phyloP scores from a whole-genome alignment of 164 flowering plant genomes.

The Vitis riparia region DNA sequence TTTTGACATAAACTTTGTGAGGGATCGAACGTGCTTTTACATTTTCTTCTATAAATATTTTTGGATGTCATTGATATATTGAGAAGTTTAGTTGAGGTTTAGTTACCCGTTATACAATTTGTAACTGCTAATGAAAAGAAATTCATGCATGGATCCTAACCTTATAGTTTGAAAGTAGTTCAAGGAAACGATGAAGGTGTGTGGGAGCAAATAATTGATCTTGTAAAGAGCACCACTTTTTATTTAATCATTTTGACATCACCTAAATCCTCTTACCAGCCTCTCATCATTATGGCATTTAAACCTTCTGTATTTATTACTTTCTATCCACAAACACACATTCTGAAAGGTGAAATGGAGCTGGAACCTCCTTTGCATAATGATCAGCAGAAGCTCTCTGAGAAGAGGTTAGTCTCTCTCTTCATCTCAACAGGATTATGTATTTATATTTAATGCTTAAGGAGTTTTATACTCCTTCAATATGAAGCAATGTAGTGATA shows the following conservation, averaged over 20 bases:
- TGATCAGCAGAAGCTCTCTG: not conserved
- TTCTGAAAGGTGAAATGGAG: conserved; percentile 6
- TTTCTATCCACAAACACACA: not conserved
- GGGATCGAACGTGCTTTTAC: too few relatives aligned
- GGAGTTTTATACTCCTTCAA: not conserved
- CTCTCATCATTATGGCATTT: not conserved
- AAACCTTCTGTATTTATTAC: not conserved
- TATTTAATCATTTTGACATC: too few relatives aligned
- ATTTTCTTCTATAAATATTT: too few relatives aligned
- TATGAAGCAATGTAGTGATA: too few relatives aligned
- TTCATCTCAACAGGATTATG: not conserved
- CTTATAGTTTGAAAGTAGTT: conserved; percentile 8
- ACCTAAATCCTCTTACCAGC: not conserved
- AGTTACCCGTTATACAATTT: too few relatives aligned
- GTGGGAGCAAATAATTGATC: not conserved
- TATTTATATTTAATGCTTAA: not conserved
- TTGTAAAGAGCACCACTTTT: not conserved
- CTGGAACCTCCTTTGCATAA: not conserved
- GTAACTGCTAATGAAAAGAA: too few relatives aligned
- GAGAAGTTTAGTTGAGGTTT: too few relatives aligned
- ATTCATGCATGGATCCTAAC: not conserved
- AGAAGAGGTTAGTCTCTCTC: conserved; percentile 11
- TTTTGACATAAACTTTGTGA: too few relatives aligned
- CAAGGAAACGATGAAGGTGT: not conserved
- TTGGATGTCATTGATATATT: too few relatives aligned